Conservation (phyloP, 176 grass and related monocot genomes). For the Oryza coarctata region DNA sequence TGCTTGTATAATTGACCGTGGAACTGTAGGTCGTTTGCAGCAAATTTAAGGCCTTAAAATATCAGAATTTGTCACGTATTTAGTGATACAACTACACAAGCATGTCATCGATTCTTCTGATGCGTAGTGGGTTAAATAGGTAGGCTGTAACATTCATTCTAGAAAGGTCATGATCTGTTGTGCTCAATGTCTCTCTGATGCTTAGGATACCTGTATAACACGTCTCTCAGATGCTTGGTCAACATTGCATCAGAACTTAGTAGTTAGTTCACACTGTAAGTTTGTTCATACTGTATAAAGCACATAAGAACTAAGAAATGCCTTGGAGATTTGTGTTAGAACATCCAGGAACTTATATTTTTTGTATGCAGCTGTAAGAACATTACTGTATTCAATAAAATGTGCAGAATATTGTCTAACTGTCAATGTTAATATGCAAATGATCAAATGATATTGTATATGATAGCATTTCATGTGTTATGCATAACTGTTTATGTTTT, state of each 20-base stretch:
- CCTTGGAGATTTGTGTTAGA: neutral
- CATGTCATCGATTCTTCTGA: neutral
- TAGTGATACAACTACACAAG: neutral
- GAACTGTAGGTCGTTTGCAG: neutral
- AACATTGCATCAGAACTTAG: neutral
- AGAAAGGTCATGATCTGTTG: neutral
- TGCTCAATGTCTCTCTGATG: neutral
- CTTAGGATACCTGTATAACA: neutral
- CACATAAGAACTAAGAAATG: slow-evolving; percentile 20
- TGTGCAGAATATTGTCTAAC: neutral
- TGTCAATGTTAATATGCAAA: neutral
- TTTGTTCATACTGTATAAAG: neutral
- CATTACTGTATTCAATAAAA: neutral
- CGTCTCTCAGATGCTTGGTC: neutral
- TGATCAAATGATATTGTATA: neutral
- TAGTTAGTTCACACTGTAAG: neutral
- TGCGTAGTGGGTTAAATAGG: neutral
- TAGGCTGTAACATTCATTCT: neutral
- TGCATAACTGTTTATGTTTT: neutral
- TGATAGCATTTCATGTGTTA: slow-evolving; percentile 1
- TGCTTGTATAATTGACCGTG: neutral
- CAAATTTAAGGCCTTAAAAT: neutral
- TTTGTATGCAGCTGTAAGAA: neutral
- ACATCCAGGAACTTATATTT: neutral
- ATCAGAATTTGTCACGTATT: neutral